Conservation (phyloP, 805 yeast species). For the Ogataea ramenticola region DNA sequence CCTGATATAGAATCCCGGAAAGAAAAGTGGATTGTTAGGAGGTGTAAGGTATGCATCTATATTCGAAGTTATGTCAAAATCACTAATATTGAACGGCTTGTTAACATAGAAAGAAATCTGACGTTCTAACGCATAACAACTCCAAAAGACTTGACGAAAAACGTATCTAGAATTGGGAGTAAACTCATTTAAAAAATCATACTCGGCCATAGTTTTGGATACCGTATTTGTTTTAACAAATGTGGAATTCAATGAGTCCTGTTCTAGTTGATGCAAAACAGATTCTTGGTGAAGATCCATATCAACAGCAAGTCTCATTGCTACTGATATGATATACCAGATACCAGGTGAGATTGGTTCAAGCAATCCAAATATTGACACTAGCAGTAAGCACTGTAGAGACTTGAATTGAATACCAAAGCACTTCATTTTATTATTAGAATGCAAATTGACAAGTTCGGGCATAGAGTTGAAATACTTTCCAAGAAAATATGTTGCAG, state of each 20-base stretch:
- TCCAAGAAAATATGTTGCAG: constrained; percentile 8
- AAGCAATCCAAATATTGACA: constrained; percentile 35
- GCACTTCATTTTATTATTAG: neutral
- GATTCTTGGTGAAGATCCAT: constrained; percentile 37
- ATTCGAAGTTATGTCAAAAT: constrained; percentile 13
- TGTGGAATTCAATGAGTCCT: neutral
- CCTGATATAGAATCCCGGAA: constrained; percentile 10
- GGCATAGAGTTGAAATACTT: constrained; percentile 8
- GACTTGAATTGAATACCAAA: constrained; percentile 23
- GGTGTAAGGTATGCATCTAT: neutral
- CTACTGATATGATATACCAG: constrained; percentile 39
- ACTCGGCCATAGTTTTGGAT: neutral
- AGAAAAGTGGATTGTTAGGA: constrained; percentile 1
- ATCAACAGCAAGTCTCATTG: constrained; percentile 36
- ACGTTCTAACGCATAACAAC: constrained; percentile 36
- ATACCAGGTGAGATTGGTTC: constrained; percentile 41
- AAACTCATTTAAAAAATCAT: constrained; percentile 1
- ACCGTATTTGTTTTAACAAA: neutral
- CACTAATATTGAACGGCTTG: constrained; percentile 38
- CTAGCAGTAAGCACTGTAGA: constrained; percentile 31
- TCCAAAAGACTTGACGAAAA: constrained; percentile 30
- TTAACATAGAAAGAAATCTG: constrained; percentile 39
- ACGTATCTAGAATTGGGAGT: constrained; percentile 1
- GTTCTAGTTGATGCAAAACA: constrained; percentile 2
- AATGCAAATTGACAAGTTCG: neutral